Evolutionary conservation across 1,139 yeast genomes (phyloP).

Genomic region (Suhomyces bolitotheri): DNA sequence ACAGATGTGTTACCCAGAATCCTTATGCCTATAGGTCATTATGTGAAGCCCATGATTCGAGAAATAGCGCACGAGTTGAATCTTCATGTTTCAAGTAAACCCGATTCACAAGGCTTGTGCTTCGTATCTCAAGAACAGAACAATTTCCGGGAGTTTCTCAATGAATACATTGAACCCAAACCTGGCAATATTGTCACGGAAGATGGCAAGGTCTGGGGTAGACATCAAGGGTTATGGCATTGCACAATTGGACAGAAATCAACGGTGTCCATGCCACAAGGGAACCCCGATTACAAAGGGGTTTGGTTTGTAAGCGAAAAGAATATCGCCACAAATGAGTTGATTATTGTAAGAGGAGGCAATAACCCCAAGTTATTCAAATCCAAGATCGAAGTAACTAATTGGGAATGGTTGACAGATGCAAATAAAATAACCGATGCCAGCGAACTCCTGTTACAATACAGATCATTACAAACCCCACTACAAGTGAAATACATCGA

Average conservation of each 20-base stretch:
- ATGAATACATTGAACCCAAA: constrained; percentile 67
- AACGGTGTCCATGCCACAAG: constrained; percentile 84
- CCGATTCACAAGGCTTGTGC: constrained; percentile 94
- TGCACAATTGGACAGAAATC: constrained; percentile 90
- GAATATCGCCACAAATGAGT: constrained; percentile 58
- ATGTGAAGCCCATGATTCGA: constrained; percentile 73
- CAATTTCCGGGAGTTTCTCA: constrained; percentile 73
- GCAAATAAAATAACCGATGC: constrained; percentile 1
- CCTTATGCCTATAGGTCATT: constrained; percentile 78
- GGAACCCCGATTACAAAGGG: constrained; percentile 71
- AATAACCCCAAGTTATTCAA: constrained; percentile 60
- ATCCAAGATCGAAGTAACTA: constrained; percentile 38
- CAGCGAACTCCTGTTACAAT: constrained; percentile 45
- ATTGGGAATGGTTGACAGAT: constrained; percentile 52
- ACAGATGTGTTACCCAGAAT: constrained; percentile 46
- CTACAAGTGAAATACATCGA: constrained; percentile 25
- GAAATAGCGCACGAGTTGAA: constrained; percentile 54
- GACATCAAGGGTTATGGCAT: constrained; percentile 86
- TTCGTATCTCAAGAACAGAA: constrained; percentile 76
- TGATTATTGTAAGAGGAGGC: constrained; percentile 77
- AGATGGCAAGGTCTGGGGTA: constrained; percentile 76
- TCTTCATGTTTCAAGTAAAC: constrained; percentile 71
- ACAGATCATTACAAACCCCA: constrained; percentile 69
- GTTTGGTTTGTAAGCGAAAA: constrained; percentile 87
- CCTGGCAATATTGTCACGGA: constrained; percentile 79